A percentile compares a stretch with the other conserved stretches of the same genome.
These are phyloP conservation scores for Arabidopsis thaliana DNA, from an alignment of 345 rosid species.

Conservation along the genomic window TAIR10.1 NC_003076.8:8291001-8291500, in stretches of 20 bases:
- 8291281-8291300: constrained; percentile 5
- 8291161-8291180: constrained; percentile 36
- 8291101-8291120: neutral
- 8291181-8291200: constrained; percentile 25
- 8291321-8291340: constrained; percentile 28
- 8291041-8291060: neutral
- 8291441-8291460: constrained; percentile 1
- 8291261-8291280: constrained; percentile 10
- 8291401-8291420: constrained; percentile 1
- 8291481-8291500: constrained; percentile 39
- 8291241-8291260: constrained; percentile 39
- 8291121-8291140: constrained; percentile 19
- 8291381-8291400: constrained; percentile 25
- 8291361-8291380: constrained; percentile 40
- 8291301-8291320: constrained; percentile 22
- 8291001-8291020: neutral
- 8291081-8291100: neutral
- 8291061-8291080: neutral
- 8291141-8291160: constrained; percentile 20
- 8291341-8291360: constrained; percentile 33
- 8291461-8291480: constrained; percentile 46
- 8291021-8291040: neutral
- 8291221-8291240: constrained; percentile 41
- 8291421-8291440: constrained; percentile 37
- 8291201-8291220: constrained; percentile 45